Evolutionary conservation across 306 rosid genomes (phyloP), one percentile per base, ranked within the genome.

Genomic region (Citrullus amarus): DNA sequence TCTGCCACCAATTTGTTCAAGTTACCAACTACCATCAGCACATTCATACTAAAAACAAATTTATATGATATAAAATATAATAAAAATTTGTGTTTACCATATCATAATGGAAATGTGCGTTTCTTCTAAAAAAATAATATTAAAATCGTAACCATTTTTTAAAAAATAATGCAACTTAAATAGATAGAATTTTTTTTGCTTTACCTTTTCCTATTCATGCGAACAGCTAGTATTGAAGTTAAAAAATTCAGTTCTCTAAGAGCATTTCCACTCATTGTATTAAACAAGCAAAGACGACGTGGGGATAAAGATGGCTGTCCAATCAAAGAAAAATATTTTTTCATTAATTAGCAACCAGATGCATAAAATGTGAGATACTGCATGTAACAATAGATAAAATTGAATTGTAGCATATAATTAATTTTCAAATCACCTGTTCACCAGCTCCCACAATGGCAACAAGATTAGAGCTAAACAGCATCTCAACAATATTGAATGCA

Each of bases 371-470:
- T 2, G 9, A 53, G 16, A 65, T 22, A 65, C 30, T 1, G 20
- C 43, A 65, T n/a, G 17, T 34, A 25, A 25, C 32, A 56, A 38
- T 32, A 51, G 39, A 16, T 53, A 73, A 48, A 51, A 51, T 75
- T 30, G 43, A 50, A 72, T 3, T 28, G 44, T 46, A 25, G 57
- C 60, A 25, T 53, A 65, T 25, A 53, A 6, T 53, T 28, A 32
- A 58, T 41, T 73, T 25, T 20, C 18, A 22, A 72, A 68, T 36
- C 59, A 91, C 98, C 98, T 94, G 96, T 83, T 94, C 92, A 56
- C 98, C 98, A 69, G 96, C 98, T 50, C 98, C 98, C 82, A 94
- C 97, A 38, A 94, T 89, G 78, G 98, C 98, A 77, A 94, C 91
- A 76, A 94, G 98, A 86, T 93, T 94, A 38, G 98, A 90, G 78